phyloP scores from a whole-genome alignment of 805 yeast genomes.

The Maudiozyma turicensis region DNA sequence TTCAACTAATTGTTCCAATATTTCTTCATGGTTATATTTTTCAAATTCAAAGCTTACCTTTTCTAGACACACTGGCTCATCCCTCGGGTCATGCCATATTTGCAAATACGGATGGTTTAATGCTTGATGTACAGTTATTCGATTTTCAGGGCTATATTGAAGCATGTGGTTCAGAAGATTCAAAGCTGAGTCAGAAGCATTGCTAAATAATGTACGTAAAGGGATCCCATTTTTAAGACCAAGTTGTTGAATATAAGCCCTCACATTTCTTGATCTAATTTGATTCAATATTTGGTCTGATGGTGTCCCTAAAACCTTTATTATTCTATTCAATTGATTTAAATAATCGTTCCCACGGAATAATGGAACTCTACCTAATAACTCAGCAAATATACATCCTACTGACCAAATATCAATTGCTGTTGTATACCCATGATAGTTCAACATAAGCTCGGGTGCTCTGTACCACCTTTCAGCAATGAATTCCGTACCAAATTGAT shows the following conservation, averaged over 20 bases:
- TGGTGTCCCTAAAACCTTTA: constrained; percentile 84
- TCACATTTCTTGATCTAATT: constrained; percentile 81
- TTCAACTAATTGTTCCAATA: constrained; percentile 64
- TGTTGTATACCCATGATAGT: constrained; percentile 86
- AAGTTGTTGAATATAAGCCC: constrained; percentile 75
- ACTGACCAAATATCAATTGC: constrained; percentile 97
- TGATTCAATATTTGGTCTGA: constrained; percentile 52
- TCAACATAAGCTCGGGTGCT: constrained; percentile 94
- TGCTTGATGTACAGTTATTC: constrained; percentile 84
- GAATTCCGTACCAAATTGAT: constrained; percentile 89
- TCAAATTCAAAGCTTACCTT: constrained; percentile 84
- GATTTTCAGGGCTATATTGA: constrained; percentile 71
- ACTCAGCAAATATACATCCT: constrained; percentile 91
- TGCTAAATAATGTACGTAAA: constrained; percentile 58
- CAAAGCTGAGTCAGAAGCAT: constrained; percentile 75
- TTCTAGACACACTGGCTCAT: constrained; percentile 72
- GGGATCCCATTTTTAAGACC: constrained; percentile 73
- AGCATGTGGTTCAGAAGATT: constrained; percentile 70
- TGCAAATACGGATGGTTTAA: constrained; percentile 76
- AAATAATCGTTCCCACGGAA: constrained; percentile 94
- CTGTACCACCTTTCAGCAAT: constrained; percentile 98
- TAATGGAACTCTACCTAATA: constrained; percentile 83
- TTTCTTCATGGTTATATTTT: constrained; percentile 69
- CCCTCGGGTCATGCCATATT: constrained; percentile 87
- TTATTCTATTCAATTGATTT: constrained; percentile 81